Percentiles rank a stretch among this genome's conserved stretches.
These are phyloP conservation scores for Lyophyllum semitale DNA, from an alignment of 768 basidiomycete species.

Conservation along the genomic window DNA sequence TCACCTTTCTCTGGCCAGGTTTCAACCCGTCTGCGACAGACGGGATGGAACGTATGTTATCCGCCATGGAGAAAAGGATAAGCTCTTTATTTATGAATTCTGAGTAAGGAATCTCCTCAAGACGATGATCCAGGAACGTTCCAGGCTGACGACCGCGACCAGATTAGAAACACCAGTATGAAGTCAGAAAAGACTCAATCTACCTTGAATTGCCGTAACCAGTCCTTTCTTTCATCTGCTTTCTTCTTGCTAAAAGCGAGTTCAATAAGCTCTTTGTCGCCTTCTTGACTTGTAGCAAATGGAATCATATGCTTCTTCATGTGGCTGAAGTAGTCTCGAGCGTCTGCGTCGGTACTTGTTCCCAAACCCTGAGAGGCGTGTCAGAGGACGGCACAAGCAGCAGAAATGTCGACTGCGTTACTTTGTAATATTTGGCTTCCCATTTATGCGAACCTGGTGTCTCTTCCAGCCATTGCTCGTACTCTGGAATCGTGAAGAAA, in stretches of 20 bases:
- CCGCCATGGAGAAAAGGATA: constrained; percentile 99
- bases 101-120: constrained; percentile 81
- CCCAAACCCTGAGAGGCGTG: constrained; percentile 80
- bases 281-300: constrained; percentile 78
- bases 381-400: constrained; percentile 4
- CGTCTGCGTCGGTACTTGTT: constrained; percentile 87
- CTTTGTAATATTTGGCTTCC: constrained; percentile 98
- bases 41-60: constrained; percentile 97
- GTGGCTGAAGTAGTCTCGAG: constrained; percentile 88
- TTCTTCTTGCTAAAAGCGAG: constrained; percentile 99
- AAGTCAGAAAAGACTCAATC: constrained; percentile 7
- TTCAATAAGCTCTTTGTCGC: constrained; percentile 88
- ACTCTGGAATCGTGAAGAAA: constrained; percentile 98
- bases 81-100: constrained; percentile 99
- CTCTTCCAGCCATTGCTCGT: constrained; percentile 85
- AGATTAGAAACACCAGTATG: constrained; percentile 7
- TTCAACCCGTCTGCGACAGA: constrained; percentile 93
- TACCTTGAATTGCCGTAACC: constrained; percentile 92
- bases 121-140: constrained; percentile 88
- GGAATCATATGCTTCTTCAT: constrained; percentile 96
- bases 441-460: constrained; percentile 80
- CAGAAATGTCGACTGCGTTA: constrained; percentile 30
- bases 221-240: constrained; percentile 97
- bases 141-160: constrained; percentile 62
- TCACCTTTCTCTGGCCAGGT: constrained; percentile 95